Evolutionary conservation across 176 grass and related monocot genomes (phyloP), one percentile per base, ranked within the genome.

Genomic region (Musa itinerans): DNA sequence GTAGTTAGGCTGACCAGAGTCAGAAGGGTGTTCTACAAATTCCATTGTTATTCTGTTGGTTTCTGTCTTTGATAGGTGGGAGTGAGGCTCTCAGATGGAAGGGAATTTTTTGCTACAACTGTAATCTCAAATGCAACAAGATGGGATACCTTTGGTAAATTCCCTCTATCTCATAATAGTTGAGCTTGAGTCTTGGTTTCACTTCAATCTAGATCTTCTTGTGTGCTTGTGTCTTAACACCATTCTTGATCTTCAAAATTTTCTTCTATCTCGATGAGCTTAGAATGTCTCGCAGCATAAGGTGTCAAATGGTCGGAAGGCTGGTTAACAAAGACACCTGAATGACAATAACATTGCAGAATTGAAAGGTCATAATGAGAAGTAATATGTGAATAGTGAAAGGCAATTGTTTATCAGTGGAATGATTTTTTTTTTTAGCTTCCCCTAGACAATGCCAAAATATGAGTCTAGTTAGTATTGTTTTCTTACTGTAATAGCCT

Each of bases 81-180:
- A 68, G 90, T 92, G 61, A 83, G 74, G 67, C 83, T 96, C 65
- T 92, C 93, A 83, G 84, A 88, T 83, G 87, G 90, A 77, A 90
- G 89, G 71, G 83, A 96, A 54, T 92, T 89, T 62, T 92, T 92
- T 90, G 85, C 89, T 73, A 86, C 19, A 82, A 93, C 90, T 21
- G 85, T 97, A 69, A 97, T 97, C 86, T 97, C 90, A 61, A 97
- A 97, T 90, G 93, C 93, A 29, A 97, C 93, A 10, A 90, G 93
- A 97, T 97, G 93, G 93, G 93, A 97, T 80, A 97, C 93, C 6
- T 97, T 97, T 78, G 93, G 93, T 97, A 92, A 84, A 78, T 50
- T 11, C n/a, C 20, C 57, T 62, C 21, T 72, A 17, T 23, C 11
- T 9, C 19, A 52, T 15, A 56, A 29, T 27, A 17, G 10, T 57